These are phyloP conservation scores for Curvularia verruculosa DNA, from an alignment of 2,329 filamentous ascomycete genomes.

Conservation along the genomic window DNA sequence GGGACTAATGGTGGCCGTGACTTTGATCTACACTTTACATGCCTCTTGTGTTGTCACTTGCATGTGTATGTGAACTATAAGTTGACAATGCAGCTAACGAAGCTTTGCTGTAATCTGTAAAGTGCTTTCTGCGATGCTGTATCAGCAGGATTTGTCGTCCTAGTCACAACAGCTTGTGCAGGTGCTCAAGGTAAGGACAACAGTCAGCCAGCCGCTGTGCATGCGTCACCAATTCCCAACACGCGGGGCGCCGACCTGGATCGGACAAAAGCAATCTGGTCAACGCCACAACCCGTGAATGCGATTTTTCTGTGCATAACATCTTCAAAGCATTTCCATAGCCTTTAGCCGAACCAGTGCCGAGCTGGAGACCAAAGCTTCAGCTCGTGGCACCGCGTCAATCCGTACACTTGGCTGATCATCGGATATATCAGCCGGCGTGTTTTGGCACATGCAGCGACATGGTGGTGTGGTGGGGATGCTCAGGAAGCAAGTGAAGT, in stretches of 20 bases:
- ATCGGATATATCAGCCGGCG: background rate
- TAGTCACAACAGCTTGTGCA: background rate
- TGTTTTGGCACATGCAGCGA: conserved; percentile 1
- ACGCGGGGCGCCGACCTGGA: conserved; percentile 8
- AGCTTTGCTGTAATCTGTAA: background rate
- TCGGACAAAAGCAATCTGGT: conserved; percentile 12
- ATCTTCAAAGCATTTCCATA: conserved; percentile 4
- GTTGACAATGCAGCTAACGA: conserved; percentile 2
- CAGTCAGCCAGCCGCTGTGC: conserved; percentile 3
- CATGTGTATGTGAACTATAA: conserved; percentile 12
- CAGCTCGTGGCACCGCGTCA: conserved; percentile 1
- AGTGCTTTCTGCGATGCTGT: background rate
- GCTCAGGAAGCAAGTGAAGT: conserved; percentile 4
- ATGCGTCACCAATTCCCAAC: conserved; percentile 1
- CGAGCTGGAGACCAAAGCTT: conserved; percentile 1
- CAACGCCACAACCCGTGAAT: conserved; percentile 10
- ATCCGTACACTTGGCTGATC: background rate
- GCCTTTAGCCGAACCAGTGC: background rate
- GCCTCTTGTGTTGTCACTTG: conserved; percentile 9
- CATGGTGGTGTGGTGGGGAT: background rate
- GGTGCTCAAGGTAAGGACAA: background rate
- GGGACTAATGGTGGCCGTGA: conserved; percentile 10
- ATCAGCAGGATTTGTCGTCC: background rate
- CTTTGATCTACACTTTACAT: conserved; percentile 5
- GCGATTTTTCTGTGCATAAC: background rate